Percentiles rank a stretch among this genome's conserved stretches.
phyloP scores from a whole-genome alignment of 495 filamentous ascomycete genomes.

The Antarctomyces pellizariae region DNA sequence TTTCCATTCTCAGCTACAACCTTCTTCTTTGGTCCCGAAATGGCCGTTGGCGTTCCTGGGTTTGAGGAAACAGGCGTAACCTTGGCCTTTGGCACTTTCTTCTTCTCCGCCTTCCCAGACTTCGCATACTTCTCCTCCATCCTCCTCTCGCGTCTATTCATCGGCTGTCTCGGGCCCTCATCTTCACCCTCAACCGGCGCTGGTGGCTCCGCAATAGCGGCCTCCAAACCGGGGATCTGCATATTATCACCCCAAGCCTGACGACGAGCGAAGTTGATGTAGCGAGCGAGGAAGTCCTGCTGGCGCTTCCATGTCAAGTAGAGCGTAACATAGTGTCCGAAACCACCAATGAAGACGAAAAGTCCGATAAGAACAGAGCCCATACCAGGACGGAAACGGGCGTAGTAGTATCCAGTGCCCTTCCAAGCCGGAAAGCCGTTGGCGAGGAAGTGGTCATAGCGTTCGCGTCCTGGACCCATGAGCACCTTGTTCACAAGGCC shows the following conservation, averaged over 20 bases:
- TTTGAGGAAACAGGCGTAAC: slow-evolving; percentile 27
- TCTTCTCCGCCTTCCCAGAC: slow-evolving; percentile 29
- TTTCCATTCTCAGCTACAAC: slow-evolving; percentile 91
- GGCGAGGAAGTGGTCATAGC: slow-evolving; percentile 86
- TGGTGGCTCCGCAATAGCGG: slow-evolving; percentile 16
- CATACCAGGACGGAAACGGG: slow-evolving; percentile 70
- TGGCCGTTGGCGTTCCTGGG: slow-evolving; percentile 24
- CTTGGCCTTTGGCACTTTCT: slow-evolving; percentile 11
- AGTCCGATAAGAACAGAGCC: slow-evolving; percentile 62
- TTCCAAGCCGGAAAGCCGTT: slow-evolving; percentile 94
- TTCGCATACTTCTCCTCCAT: slow-evolving; percentile 62
- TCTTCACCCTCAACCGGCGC: slow-evolving; percentile 23
- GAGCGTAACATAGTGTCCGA: slow-evolving; percentile 62
- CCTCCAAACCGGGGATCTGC: slow-evolving; percentile 42
- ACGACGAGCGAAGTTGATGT: slow-evolving; percentile 71
- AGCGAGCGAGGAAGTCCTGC: slow-evolving; percentile 69
- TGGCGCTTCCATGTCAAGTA: slow-evolving; percentile 71
- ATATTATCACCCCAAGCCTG: slow-evolving; percentile 73
- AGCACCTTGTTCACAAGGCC: slow-evolving; percentile 69
- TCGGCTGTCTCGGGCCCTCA: slow-evolving; percentile 21
- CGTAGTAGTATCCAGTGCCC: slow-evolving; percentile 96
- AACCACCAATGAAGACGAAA: slow-evolving; percentile 68
- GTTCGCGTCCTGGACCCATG: slow-evolving; percentile 49
- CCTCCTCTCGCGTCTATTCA: slow-evolving; percentile 75
- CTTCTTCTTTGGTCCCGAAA: slow-evolving; percentile 46